Evolutionary conservation across 108 stramenopile species (phyloP).

Genomic region (Skeletonema tropicum): DNA sequence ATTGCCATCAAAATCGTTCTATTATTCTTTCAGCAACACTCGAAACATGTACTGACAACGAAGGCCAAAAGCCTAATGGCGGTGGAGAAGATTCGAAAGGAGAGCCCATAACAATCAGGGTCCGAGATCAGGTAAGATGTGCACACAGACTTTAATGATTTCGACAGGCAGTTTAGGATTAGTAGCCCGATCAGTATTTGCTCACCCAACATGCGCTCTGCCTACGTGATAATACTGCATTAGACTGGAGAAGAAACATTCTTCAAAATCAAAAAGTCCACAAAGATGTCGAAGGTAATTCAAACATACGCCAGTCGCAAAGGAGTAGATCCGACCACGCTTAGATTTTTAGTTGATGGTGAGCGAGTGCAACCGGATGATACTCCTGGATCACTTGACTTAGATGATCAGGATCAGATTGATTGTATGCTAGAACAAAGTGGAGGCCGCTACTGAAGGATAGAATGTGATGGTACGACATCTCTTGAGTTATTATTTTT

Average conservation of each 20-base stretch:
- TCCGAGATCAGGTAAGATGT: slow-evolving; percentile 85
- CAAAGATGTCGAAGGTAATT: slow-evolving; percentile 96
- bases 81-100: slow-evolving; percentile 37
- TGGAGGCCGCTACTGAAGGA: slow-evolving; percentile 49
- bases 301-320: slow-evolving; percentile 89
- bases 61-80: slow-evolving; percentile 16
- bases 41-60: slow-evolving; percentile 28
- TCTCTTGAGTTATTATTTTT: background rate
- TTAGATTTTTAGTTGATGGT: slow-evolving; percentile 95
- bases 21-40: background rate
- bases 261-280: slow-evolving; percentile 97
- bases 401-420: slow-evolving; percentile 97
- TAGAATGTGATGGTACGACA: background rate
- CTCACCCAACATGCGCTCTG: background rate
- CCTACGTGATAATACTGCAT: background rate
- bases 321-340: slow-evolving; percentile 72
- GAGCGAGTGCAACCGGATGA: slow-evolving; percentile 81
- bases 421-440: slow-evolving; percentile 93
- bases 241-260: slow-evolving; percentile 93
- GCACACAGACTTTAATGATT: background rate
- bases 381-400: slow-evolving; percentile 89
- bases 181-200: background rate
- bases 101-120: slow-evolving; percentile 81
- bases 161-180: background rate
- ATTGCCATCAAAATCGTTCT: no score